Evolutionary conservation across 2,329 filamentous ascomycete species (phyloP), one percentile per base, ranked within the genome.

Genomic region (Calonectria pseudoreteaudii): DNA sequence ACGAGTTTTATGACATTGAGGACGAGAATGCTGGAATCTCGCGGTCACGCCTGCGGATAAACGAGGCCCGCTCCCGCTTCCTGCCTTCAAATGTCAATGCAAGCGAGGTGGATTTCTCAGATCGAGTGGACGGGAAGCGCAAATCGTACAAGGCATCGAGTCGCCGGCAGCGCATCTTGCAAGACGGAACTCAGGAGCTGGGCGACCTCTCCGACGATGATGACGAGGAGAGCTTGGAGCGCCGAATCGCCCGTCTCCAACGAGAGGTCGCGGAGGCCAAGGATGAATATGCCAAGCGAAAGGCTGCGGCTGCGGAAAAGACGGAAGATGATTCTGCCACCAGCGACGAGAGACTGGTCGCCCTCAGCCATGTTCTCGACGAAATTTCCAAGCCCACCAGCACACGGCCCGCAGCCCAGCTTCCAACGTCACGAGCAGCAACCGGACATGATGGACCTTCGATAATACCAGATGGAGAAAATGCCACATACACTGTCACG

Each of bases 61-160:
- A 94, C 79, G 91, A 95, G 82, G 97, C 97, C 53, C 93, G 96
- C 71, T 92, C 91, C 38, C 91, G 93, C 53, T 99, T 99, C 83
- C 88, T 93, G 69, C 93, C 94, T 3, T 88, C 94, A 13, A 90
- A 91, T 50, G 91, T 98, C 38, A 94, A 98, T 81, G 93, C 95
- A 8, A 90, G 90, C 66, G 92, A 93, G 28, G 94, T 94, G 30
- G 95, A 98, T 84, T 97, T 98, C 83, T 98, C 96, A 3, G 96
- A 98, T 84, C 93, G 96, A 68, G 92, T 98, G 47, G 92, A 92
- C 73, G 92, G 92, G 60, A 96, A 96, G 84, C 91, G 94, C 75
- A 95, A 94, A 84, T 95, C 95, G 30, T 98, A 98, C 86, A 93
- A 92, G 78, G 92, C 93, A 44, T 93, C 93, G 9, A 94, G 90